Evolutionary conservation across 1,139 yeast genomes (phyloP).

Genomic region (Kluyveromyces sp.): DNA sequence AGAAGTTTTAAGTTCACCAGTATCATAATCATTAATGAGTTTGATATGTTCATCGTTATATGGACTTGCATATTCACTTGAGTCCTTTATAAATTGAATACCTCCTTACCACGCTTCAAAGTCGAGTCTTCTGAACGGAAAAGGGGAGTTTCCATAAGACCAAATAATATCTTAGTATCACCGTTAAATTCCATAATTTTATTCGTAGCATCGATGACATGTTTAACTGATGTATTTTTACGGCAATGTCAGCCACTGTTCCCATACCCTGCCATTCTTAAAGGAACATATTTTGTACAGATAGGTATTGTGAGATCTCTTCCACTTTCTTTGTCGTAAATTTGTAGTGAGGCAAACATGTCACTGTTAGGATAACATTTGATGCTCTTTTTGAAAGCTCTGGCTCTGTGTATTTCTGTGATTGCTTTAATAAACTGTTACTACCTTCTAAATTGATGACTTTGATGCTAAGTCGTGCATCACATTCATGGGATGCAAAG

Average conservation of each 20-base stretch:
- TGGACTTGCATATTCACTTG: constrained; percentile 22
- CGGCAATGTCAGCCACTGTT: constrained; percentile 64
- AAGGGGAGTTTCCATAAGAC: constrained; percentile 50
- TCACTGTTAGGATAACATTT: constrained; percentile 48
- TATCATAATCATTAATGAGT: constrained; percentile 55
- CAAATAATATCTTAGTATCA: constrained; percentile 43
- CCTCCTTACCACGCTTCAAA: constrained; percentile 51
- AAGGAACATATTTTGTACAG: constrained; percentile 57
- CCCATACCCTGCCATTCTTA: constrained; percentile 41
- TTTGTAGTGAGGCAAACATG: constrained; percentile 52
- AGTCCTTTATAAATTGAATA: constrained; percentile 34
- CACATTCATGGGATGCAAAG: constrained; percentile 68
- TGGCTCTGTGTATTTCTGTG: constrained; percentile 52
- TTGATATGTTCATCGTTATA: constrained; percentile 42
- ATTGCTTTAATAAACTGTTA: constrained; percentile 40
- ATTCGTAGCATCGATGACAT: constrained; percentile 53
- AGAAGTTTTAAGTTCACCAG: constrained; percentile 53
- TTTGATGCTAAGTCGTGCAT: constrained; percentile 46
- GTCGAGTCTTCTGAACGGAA: constrained; percentile 47
- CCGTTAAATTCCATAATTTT: constrained; percentile 59
- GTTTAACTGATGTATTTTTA: constrained; percentile 62
- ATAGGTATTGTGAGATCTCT: constrained; percentile 51
- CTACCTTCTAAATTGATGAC: constrained; percentile 43
- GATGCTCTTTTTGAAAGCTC: constrained; percentile 43
- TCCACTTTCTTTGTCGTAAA: constrained; percentile 50